Evolutionary conservation across 2,329 filamentous ascomycete species (phyloP).

Genomic region (Cyphellophora europaea): DNA sequence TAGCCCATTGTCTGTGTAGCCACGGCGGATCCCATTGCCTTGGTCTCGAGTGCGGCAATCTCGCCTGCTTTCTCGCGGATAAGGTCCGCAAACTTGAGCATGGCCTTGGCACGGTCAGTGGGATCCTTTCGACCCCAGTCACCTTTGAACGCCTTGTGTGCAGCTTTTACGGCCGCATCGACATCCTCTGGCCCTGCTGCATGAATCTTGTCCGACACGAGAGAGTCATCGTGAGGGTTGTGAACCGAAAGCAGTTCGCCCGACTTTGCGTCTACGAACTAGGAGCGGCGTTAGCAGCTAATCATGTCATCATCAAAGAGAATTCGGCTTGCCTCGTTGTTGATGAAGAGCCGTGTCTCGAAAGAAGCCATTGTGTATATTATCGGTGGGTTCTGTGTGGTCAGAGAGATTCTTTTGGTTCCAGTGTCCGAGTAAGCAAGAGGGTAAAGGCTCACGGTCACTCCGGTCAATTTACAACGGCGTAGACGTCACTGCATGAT

Average conservation of each 20-base stretch:
- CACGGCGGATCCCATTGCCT: conserved; percentile 13
- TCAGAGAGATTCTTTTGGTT: too few relatives aligned
- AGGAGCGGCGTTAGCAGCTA: too few relatives aligned
- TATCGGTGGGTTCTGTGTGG: too few relatives aligned
- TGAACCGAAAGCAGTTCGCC: conserved; percentile 26
- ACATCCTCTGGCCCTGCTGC: conserved; percentile 23
- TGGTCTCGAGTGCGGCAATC: conserved; percentile 21
- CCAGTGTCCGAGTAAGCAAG: too few relatives aligned
- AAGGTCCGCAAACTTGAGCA: conserved; percentile 23
- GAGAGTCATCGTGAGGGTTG: conserved; percentile 21
- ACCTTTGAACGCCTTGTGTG: conserved; percentile 25
- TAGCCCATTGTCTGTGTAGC: conserved; percentile 19
- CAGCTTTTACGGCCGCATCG: conserved; percentile 26
- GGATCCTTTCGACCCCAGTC: conserved; percentile 20
- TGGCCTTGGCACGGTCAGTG: conserved; percentile 15
- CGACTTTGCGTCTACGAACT: conserved; percentile 38
- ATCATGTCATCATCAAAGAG: too few relatives aligned
- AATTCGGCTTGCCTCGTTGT: too few relatives aligned
- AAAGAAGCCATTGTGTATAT: too few relatives aligned
- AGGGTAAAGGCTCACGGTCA: too few relatives aligned
- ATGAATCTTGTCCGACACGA: conserved; percentile 15
- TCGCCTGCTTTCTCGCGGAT: conserved; percentile 28
- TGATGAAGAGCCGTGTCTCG: too few relatives aligned
- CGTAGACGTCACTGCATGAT: too few relatives aligned
- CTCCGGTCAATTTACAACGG: too few relatives aligned